phyloP scores from a whole-genome alignment of 2,329 filamentous ascomycete genomes.

The Arthrobotrys iridis region DNA sequence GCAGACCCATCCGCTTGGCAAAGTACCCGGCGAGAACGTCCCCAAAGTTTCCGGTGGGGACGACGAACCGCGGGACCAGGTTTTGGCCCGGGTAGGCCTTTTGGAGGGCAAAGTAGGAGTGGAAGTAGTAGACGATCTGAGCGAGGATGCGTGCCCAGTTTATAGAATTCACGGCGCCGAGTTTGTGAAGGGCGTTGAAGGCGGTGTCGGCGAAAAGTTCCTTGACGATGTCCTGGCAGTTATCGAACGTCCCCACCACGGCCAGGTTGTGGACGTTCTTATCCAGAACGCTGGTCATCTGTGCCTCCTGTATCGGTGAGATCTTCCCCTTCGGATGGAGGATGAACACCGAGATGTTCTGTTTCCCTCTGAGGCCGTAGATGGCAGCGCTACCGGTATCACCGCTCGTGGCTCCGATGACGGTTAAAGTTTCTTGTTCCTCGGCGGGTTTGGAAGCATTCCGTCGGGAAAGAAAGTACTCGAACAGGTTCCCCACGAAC shows the following conservation, averaged over 20 bases:
- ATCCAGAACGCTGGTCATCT: conserved; percentile 95
- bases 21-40: conserved; percentile 95
- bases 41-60: conserved; percentile 96
- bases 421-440: conserved; percentile 75
- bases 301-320: conserved; percentile 89
- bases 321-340: conserved; percentile 91
- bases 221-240: conserved; percentile 98
- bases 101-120: conserved; percentile 86
- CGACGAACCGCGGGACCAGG: conserved; percentile 82
- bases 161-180: conserved; percentile 95
- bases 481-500: conserved; percentile 94
- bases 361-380: conserved; percentile 92
- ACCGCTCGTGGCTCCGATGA: conserved; percentile 86
- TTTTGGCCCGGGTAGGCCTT: conserved; percentile 66
- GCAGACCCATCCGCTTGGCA: conserved; percentile 87
- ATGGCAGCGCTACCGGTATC: conserved; percentile 95
- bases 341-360: conserved; percentile 96
- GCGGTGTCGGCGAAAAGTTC: conserved; percentile 86
- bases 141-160: conserved; percentile 96
- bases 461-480: conserved; percentile 81
- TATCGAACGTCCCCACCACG: conserved; percentile 91
- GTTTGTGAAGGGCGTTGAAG: conserved; percentile 81
- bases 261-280: conserved; percentile 91
- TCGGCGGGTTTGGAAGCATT: conserved; percentile 74
- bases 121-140: conserved; percentile 97